These are phyloP conservation scores for Aphanomyces euteiches DNA, from an alignment of 352 stramenopile genomes.

Conservation along the genomic window DNA sequence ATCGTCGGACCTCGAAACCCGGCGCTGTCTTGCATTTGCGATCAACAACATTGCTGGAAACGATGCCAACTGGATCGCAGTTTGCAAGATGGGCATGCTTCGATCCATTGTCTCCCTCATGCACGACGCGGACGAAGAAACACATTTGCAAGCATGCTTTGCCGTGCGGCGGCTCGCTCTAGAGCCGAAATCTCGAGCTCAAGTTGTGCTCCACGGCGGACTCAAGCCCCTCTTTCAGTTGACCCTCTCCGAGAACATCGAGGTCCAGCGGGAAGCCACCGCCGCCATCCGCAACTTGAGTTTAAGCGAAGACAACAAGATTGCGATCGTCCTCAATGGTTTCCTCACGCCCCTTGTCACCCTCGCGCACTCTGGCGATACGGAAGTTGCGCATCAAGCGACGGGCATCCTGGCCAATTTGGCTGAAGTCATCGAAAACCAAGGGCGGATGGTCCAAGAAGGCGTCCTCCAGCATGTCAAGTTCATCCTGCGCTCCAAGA, in stretches of 20 bases:
- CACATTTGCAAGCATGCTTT: slow-evolving; percentile 90
- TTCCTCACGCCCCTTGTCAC: slow-evolving; percentile 80
- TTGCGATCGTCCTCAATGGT: slow-evolving; percentile 85
- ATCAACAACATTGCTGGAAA: slow-evolving; percentile 93
- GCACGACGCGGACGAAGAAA: slow-evolving; percentile 88
- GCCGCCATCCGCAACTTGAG: slow-evolving; percentile 89
- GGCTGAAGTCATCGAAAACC: slow-evolving; percentile 92
- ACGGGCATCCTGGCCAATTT: slow-evolving; percentile 91
- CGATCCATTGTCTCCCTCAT: slow-evolving; percentile 82
- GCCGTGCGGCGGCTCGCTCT: slow-evolving; percentile 89
- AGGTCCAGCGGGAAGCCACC: slow-evolving; percentile 91
- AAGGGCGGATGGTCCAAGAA: slow-evolving; percentile 92
- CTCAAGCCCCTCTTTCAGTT: slow-evolving; percentile 87
- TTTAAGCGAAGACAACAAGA: slow-evolving; percentile 90
- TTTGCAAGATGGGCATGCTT: slow-evolving; percentile 85
- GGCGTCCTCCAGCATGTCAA: slow-evolving; percentile 95
- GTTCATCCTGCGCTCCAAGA: slow-evolving; percentile 90
- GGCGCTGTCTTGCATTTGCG: slow-evolving; percentile 89
- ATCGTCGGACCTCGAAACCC: slow-evolving; percentile 86
- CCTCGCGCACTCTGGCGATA: slow-evolving; percentile 86
- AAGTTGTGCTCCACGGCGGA: slow-evolving; percentile 90
- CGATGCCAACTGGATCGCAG: slow-evolving; percentile 82
- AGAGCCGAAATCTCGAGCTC: slow-evolving; percentile 87
- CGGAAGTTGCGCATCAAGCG: slow-evolving; percentile 87
- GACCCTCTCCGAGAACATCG: slow-evolving; percentile 79